These are phyloP conservation scores for Coix lacrymajobi DNA, from an alignment of 176 grass and related monocot genomes.

Conservation along the genomic window DNA sequence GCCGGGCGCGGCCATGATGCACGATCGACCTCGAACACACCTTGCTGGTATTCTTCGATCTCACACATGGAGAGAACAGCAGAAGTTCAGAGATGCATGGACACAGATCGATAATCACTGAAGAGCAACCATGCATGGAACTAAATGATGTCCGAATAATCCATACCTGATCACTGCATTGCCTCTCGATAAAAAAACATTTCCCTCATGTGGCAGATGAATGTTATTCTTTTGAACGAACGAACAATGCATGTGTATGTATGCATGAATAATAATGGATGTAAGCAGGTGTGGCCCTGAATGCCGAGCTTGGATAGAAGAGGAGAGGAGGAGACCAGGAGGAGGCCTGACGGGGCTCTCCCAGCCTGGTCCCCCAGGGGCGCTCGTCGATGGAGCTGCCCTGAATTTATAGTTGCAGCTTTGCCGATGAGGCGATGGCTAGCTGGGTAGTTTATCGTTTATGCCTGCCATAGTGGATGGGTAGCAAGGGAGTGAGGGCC, in stretches of 20 bases:
- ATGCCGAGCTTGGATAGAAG: constrained; percentile 9
- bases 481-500: background rate
- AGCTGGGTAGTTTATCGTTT: constrained; percentile 19
- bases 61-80: background rate
- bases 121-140: background rate
- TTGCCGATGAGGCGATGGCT: background rate
- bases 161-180: background rate
- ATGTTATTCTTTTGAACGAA: background rate
- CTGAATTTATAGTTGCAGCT: constrained; percentile 40
- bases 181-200: background rate
- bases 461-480: background rate
- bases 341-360: background rate
- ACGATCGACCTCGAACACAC: background rate
- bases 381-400: background rate
- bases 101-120: background rate
- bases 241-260: background rate
- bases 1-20: background rate
- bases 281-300: background rate
- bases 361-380: constrained; percentile 16
- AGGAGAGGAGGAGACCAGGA: constrained; percentile 29
- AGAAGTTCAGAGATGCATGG: background rate
- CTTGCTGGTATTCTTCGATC: background rate
- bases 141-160: background rate
- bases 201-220: background rate
- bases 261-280: background rate